Percentiles rank a stretch among this genome's conserved stretches.
These are phyloP conservation scores for Hemerocallis citrina DNA, from an alignment of 106 monocot genomes.

Conservation along the genomic window DNA sequence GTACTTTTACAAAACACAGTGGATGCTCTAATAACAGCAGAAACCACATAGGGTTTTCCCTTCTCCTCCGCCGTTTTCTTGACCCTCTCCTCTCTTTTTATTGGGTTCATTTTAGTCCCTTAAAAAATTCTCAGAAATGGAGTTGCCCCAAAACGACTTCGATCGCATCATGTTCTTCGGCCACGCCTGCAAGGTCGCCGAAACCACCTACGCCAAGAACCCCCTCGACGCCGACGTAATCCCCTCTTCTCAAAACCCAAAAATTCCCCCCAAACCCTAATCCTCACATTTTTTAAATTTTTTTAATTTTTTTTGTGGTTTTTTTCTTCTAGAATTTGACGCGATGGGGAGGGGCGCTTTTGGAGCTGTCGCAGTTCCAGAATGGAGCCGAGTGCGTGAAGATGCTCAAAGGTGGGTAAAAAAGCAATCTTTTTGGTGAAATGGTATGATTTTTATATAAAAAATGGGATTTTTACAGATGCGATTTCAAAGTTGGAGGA, in stretches of 20 bases:
- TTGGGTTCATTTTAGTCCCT: too few species aligned
- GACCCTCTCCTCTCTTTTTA: too few species aligned
- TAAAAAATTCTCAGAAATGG: too few species aligned
- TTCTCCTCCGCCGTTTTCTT: too few species aligned
- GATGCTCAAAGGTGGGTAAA: conserved; percentile 9
- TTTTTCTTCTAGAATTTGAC: conserved; percentile 2
- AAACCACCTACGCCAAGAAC: conserved; percentile 53
- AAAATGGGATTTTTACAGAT: conserved; percentile 32
- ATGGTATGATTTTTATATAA: too few species aligned
- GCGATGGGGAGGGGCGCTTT: conserved; percentile 15
- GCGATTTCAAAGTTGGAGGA: conserved; percentile 79
- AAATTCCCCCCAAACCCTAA: neutral
- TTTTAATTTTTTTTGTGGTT: neutral
- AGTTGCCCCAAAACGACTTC: conserved; percentile 30
- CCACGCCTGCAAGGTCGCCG: conserved; percentile 53
- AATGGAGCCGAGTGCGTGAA: conserved; percentile 14
- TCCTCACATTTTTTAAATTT: neutral
- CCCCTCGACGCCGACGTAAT: conserved; percentile 72
- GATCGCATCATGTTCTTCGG: conserved; percentile 71
- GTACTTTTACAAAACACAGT: too few species aligned
- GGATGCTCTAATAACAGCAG: too few species aligned
- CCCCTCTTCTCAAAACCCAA: too few species aligned
- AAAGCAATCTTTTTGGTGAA: too few species aligned
- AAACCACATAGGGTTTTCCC: too few species aligned
- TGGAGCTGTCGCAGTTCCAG: conserved; percentile 24